phyloP scores from a whole-genome alignment of 257 asterid species.

The Primulina tabacum region DNA sequence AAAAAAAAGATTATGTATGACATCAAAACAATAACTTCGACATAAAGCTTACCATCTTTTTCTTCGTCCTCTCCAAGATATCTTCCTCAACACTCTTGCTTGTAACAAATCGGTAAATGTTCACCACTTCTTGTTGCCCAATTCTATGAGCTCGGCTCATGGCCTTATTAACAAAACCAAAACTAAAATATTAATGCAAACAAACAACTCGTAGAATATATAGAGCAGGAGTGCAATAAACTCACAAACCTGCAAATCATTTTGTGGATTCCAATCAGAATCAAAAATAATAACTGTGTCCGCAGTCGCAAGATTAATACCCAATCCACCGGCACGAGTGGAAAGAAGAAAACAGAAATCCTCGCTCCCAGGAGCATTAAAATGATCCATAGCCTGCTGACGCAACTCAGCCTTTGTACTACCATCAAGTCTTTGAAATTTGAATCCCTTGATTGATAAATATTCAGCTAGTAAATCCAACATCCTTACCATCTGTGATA shows the following conservation, averaged over 20 bases:
- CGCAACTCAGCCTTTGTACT: constrained; percentile 97
- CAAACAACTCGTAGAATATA: constrained; percentile 4
- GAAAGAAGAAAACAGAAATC: constrained; percentile 99
- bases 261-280: constrained; percentile 99
- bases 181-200: constrained; percentile 10
- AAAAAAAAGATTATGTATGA: neutral
- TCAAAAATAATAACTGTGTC: constrained; percentile 99
- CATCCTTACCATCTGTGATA: constrained; percentile 94
- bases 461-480: constrained; percentile 94
- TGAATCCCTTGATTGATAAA: constrained; percentile 87
- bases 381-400: constrained; percentile 99
- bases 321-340: constrained; percentile 99
- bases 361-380: constrained; percentile 95
- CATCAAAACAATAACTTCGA: constrained; percentile 17
- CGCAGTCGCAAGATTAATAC: constrained; percentile 98
- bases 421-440: constrained; percentile 96
- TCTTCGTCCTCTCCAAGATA: constrained; percentile 97
- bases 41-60: constrained; percentile 77
- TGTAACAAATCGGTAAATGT: constrained; percentile 94
- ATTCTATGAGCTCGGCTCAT: constrained; percentile 99
- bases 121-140: constrained; percentile 99
- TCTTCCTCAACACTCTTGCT: constrained; percentile 99
- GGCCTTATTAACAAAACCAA: constrained; percentile 53
- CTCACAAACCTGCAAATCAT: constrained; percentile 84
- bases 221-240: constrained; percentile 14